Conservation (phyloP, 1,139 yeast genomes). For the Groenewaldozyma auringiensis region DNA sequence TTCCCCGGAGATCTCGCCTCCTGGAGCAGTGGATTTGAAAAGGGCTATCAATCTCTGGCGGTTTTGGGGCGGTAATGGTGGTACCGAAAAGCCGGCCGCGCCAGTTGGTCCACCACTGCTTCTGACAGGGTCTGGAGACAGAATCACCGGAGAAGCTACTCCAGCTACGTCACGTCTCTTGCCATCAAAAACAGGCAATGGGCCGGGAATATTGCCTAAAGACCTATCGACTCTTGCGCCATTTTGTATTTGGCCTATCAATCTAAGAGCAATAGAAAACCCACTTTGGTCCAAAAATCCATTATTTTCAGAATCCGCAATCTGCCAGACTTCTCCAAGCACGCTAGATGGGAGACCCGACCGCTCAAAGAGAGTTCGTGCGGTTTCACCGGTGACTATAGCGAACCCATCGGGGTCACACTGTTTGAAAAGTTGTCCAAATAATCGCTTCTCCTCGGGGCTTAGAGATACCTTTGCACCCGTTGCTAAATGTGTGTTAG, state of each 20-base stretch:
- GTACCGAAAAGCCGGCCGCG: slow-evolving; percentile 35
- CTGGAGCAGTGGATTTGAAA: slow-evolving; percentile 60
- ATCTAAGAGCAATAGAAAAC: slow-evolving; percentile 78
- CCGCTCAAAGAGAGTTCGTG: slow-evolving; percentile 78
- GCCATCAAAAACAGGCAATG: slow-evolving; percentile 37
- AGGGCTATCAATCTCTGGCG: slow-evolving; percentile 64
- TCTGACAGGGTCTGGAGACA: slow-evolving; percentile 12
- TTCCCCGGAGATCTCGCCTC: slow-evolving; percentile 57
- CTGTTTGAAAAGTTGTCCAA: slow-evolving; percentile 65
- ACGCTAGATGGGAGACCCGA: slow-evolving; percentile 73
- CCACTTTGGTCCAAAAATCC: slow-evolving; percentile 81
- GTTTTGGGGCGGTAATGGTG: slow-evolving; percentile 58
- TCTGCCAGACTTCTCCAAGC: slow-evolving; percentile 89
- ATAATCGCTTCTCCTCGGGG: slow-evolving; percentile 68
- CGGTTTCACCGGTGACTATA: slow-evolving; percentile 80
- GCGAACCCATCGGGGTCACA: slow-evolving; percentile 78
- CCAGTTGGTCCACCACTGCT: slow-evolving; percentile 9
- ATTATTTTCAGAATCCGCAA: slow-evolving; percentile 75
- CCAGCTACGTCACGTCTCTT: slow-evolving; percentile 13
- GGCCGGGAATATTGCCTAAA: slow-evolving; percentile 47
- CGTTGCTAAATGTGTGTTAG: slow-evolving; percentile 1
- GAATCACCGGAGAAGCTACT: slow-evolving; percentile 17
- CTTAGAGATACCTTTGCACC: slow-evolving; percentile 39
- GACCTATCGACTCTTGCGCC: slow-evolving; percentile 51
- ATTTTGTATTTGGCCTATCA: slow-evolving; percentile 80